Percentiles rank a stretch among this genome's conserved stretches.
Evolutionary conservation across 495 filamentous ascomycete genomes (phyloP).

Genomic region (Aspergillus haitiensis): DNA sequence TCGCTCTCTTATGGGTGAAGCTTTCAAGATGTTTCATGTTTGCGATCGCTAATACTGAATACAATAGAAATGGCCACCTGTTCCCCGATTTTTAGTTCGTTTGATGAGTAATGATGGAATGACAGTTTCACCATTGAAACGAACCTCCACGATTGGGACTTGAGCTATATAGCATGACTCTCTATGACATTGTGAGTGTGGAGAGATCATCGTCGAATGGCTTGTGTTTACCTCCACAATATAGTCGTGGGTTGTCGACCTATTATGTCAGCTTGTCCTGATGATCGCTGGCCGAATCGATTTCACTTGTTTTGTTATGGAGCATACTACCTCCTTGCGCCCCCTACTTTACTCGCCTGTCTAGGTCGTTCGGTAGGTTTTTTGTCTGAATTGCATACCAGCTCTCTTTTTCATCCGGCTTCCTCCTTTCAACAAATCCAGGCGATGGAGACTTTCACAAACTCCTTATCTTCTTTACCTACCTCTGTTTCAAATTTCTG

Average conservation of each 20-base stretch:
- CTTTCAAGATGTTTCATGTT: not conserved
- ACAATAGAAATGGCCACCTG: constrained; percentile 62
- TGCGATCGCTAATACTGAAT: constrained; percentile 18
- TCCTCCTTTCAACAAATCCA: not conserved
- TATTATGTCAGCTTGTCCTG: constrained; percentile 14
- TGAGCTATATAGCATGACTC: not conserved
- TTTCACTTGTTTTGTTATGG: constrained; percentile 14
- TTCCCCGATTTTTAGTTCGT: constrained; percentile 68
- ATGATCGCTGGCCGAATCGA: constrained; percentile 29
- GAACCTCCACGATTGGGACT: constrained; percentile 15
- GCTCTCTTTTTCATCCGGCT: not conserved
- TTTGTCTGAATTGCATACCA: not conserved
- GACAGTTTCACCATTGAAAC: constrained; percentile 30
- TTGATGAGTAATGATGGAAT: constrained; percentile 44
- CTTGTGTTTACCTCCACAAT: not conserved
- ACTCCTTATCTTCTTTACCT: not conserved
- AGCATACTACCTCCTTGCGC: constrained; percentile 3
- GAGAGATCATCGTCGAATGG: not conserved
- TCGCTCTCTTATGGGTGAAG: not conserved
- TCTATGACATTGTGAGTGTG: constrained; percentile 9
- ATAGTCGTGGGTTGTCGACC: constrained; percentile 5
- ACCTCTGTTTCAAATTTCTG: not conserved
- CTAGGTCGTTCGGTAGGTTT: not conserved
- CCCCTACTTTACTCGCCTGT: constrained; percentile 3
- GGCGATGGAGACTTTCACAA: not conserved